Base-by-base conservation (phyloP, 306 rosid genomes). In the Inga leiocalycina region DNA sequence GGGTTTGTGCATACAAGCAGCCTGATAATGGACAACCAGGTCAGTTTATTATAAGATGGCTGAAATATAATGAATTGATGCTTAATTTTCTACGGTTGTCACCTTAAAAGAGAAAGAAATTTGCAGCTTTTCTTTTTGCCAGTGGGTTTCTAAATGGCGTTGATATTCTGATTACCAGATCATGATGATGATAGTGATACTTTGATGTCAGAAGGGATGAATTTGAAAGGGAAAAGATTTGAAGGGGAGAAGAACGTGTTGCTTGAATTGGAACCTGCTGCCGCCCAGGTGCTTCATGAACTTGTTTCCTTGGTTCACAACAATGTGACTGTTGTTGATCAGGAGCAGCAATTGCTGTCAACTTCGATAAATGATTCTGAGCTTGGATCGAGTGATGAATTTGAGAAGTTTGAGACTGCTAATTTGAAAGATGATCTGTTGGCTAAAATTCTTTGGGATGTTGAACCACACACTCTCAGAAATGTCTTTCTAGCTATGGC, bases 221-320 rank as follows among this genome's bases (percentile, higher is more conserved):
- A 82, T 86, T 84, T 81, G 71, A 88, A 88, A 84, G 91, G 83
- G 78, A 92, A 84, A 78, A 87, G 81, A 32, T 56, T 54, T 46
- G 78, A 81, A 64, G 90, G 86, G 80, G 83, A 61, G 82, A 76
- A 56, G 82, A 74, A 44, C 79, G 52, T 54, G n/a, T 83, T 88
- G 77, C 89, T 80, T 71, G 88, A 88, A 73, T 84, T 94, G 80
- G 97, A 91, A 73, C 91, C 97, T 54, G 69, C 82, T 79, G 88
- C 86, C 54, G 82, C 80, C 78, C 95, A 84, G 89, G 93, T 91
- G 90, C 97, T 94, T 87, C 97, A 88, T 85, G 94, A 89, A 85
- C 92, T 97, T 78, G 85, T 94, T 86, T 90, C 95, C 80, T 69
- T 92, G 81, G 98, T 97, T 88, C 98, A 97, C 87, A 85, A 80